Conservation (phyloP, 306 rosid species). For the Albizia julibrissin region DNA sequence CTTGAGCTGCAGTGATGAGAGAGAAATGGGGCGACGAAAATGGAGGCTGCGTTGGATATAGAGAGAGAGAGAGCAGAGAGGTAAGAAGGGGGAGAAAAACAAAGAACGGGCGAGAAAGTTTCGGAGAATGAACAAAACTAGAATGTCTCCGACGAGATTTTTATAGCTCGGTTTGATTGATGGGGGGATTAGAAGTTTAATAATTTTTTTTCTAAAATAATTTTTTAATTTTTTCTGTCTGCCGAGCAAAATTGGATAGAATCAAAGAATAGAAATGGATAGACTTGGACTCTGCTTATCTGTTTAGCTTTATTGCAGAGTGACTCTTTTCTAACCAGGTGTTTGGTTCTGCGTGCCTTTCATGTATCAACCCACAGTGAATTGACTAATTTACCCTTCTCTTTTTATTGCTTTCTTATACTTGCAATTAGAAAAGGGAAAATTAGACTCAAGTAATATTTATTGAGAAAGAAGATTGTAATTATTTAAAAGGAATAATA, state of each 20-base stretch:
- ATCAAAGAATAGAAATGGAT: neutral
- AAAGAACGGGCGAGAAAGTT: neutral
- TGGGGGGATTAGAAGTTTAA: neutral
- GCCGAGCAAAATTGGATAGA: slow-evolving; percentile 8
- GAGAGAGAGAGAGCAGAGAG: neutral
- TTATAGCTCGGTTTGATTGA: neutral
- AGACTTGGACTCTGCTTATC: neutral
- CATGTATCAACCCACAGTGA: neutral
- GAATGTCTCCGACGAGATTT: neutral
- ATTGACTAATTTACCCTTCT: neutral
- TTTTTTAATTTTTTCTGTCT: neutral
- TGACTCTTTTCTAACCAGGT: neutral
- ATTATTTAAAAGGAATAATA: too few species aligned
- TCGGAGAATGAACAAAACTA: slow-evolving; percentile 27
- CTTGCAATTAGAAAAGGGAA: too few species aligned
- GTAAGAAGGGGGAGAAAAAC: neutral
- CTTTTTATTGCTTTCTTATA: neutral
- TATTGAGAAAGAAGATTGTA: too few species aligned
- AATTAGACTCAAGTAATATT: too few species aligned
- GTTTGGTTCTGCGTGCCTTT: slow-evolving; percentile 2
- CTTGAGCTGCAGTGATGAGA: slow-evolving; percentile 5
- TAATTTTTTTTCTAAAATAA: neutral
- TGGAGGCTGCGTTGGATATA: slow-evolving; percentile 1
- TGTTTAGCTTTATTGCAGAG: neutral
- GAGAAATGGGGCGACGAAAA: neutral